Evolutionary conservation across 495 filamentous ascomycete genomes (phyloP).

Genomic region (Apiosordaria backusii): DNA sequence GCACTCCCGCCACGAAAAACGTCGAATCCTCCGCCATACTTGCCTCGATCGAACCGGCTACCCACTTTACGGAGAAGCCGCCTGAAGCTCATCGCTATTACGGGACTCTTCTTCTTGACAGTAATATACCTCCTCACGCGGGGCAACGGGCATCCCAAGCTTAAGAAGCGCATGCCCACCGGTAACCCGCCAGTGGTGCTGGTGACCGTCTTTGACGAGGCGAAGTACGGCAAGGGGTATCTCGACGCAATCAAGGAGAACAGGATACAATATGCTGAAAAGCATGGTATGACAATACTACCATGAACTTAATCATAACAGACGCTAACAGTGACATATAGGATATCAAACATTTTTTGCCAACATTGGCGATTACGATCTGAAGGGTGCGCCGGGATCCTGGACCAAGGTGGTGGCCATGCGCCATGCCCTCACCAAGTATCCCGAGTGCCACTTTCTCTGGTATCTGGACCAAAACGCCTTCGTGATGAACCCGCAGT

Average conservation of each 20-base stretch:
- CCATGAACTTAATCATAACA: not conserved
- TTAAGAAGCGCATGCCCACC: conserved; percentile 32
- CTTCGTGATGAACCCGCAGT: conserved; percentile 80
- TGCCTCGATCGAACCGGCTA: conserved; percentile 56
- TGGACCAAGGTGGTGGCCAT: conserved; percentile 85
- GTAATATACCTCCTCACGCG: conserved; percentile 61
- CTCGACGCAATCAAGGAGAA: conserved; percentile 73
- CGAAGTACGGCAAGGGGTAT: conserved; percentile 58
- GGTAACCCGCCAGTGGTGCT: conserved; percentile 79
- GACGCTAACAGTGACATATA: conserved; percentile 31
- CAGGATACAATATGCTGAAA: conserved; percentile 76
- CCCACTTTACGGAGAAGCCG: conserved; percentile 62
- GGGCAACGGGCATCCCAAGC: conserved; percentile 29
- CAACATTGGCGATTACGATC: conserved; percentile 70
- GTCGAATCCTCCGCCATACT: conserved; percentile 62
- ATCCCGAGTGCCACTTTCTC: conserved; percentile 70
- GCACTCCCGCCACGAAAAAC: conserved; percentile 82
- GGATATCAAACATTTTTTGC: conserved; percentile 87
- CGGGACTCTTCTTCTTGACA: conserved; percentile 53
- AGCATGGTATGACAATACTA: conserved; percentile 65
- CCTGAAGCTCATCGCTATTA: conserved; percentile 58
- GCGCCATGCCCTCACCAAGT: conserved; percentile 80
- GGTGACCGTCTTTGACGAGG: conserved; percentile 76
- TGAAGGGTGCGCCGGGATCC: conserved; percentile 57
- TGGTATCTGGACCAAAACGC: conserved; percentile 81